Evolutionary conservation across 2,329 filamentous ascomycete genomes (phyloP), one percentile per base, ranked within the genome.

Genomic region (Paecilomyces dactylethromorphus): DNA sequence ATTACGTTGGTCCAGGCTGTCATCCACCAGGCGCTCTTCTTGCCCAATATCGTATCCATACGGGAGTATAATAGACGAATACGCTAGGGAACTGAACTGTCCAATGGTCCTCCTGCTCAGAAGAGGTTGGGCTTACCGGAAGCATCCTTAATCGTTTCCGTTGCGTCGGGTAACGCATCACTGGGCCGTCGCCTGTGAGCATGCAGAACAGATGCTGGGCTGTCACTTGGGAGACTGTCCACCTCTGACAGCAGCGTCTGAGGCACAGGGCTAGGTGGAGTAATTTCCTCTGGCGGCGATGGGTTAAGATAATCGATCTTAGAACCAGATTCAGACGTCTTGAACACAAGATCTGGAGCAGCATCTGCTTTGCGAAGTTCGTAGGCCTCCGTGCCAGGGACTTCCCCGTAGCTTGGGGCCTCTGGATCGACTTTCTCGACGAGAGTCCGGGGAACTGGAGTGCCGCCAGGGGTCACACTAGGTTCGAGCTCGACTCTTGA

Each of bases 391-490:
- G 85, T 87, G 31, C 85, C 84, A 29, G 84, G 84, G 7, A 86
- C 78, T 58, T 88, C 85, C 21, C 85, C 84, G 70, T 87, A 77
- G 64, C 80, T 82, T 45, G 84, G 82, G 59, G 75, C 70, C 31
- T 80, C 76, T 31, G 80, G 78, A 61, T 87, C 84, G 54, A 87
- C 77, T 69, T 84, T 84, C 67, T 87, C 84, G 18, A 87, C 84
- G 10, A 87, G 74, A 5, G 83, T 86, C 64, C 78, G 81, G 18
- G 85, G 85, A 39, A 87, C 77, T 8, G 80, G 75, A 5, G 79
- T 76, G 54, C 79, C 82, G 33, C 79, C 81, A 4, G 82, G 81
- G 10, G 79, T 82, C 39, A 76, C 64, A 22, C 81, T 76, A 58
- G 76, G 71, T 60, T 80, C 78, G 26, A 74, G 73, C 8, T 78